A percentile compares a stretch with the other conserved stretches of the same genome.
These are phyloP conservation scores for Rhizodiscina lignyota DNA, from an alignment of 495 filamentous ascomycete genomes.

Conservation along the genomic window DNA sequence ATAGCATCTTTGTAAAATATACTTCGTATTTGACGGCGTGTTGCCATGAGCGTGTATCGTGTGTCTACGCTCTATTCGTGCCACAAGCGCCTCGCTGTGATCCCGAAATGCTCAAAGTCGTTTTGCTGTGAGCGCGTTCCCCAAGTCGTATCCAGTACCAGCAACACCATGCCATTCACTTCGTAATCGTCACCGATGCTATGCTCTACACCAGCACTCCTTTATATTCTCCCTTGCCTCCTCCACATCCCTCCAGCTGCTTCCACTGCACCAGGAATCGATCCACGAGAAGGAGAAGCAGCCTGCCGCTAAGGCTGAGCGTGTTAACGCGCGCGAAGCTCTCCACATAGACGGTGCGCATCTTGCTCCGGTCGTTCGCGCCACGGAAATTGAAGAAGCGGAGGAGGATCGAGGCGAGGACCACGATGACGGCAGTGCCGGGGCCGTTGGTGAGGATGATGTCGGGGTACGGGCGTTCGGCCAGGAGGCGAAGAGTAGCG, in stretches of 20 bases:
- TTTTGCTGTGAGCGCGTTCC: too few species aligned
- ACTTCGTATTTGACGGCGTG: too few species aligned
- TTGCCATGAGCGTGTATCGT: too few species aligned
- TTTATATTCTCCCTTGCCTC: too few species aligned
- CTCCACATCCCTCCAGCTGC: constrained; percentile 31
- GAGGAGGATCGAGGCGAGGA: constrained; percentile 48
- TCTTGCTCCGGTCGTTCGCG: constrained; percentile 23
- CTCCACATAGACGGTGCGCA: constrained; percentile 73
- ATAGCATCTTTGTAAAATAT: too few species aligned
- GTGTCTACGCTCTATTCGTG: too few species aligned
- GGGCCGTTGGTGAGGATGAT: constrained; percentile 80
- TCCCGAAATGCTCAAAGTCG: too few species aligned
- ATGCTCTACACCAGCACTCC: too few species aligned
- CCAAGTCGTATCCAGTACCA: too few species aligned
- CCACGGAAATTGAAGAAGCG: constrained; percentile 38
- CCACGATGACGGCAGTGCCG: constrained; percentile 65
- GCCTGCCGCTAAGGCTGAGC: constrained; percentile 63
- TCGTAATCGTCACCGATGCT: too few species aligned
- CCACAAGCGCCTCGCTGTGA: too few species aligned
- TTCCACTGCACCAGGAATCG: constrained; percentile 65
- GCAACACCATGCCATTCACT: too few species aligned
- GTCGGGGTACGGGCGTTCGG: constrained; percentile 32
- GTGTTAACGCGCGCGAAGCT: constrained; percentile 71
- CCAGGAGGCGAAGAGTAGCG: neutral
- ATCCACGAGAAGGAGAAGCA: constrained; percentile 50